Percentiles rank a stretch among this genome's conserved stretches.
Conservation (phyloP, 768 basidiomycete species). For the Termitomyces heimii region DNA sequence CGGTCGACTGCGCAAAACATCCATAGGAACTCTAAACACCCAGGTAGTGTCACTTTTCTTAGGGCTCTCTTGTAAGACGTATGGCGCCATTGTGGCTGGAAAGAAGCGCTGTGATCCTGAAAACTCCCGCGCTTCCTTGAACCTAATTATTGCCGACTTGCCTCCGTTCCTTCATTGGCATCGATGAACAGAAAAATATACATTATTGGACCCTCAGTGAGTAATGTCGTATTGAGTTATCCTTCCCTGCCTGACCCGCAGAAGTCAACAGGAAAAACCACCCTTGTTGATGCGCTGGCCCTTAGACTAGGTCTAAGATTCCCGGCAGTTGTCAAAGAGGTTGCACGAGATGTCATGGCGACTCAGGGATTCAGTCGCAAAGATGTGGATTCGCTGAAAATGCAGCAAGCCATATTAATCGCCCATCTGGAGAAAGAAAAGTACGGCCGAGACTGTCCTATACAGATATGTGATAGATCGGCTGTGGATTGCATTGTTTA, state of each 20-base stretch:
- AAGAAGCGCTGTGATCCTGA: constrained; percentile 8
- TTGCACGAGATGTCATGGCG: constrained; percentile 54
- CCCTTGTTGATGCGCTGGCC: constrained; percentile 49
- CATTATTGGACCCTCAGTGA: constrained; percentile 49
- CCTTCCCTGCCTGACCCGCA: neutral
- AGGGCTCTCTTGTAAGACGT: constrained; percentile 34
- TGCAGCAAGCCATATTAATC: constrained; percentile 60
- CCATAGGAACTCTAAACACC: constrained; percentile 35
- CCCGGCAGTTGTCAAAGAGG: constrained; percentile 48
- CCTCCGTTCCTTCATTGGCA: neutral
- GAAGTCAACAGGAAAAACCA: constrained; percentile 66
- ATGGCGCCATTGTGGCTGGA: constrained; percentile 25
- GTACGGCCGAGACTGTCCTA: constrained; percentile 14
- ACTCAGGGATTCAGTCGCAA: constrained; percentile 45
- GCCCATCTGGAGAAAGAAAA: constrained; percentile 46
- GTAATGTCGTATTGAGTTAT: constrained; percentile 3
- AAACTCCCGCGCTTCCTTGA: constrained; percentile 12
- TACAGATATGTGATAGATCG: constrained; percentile 58
- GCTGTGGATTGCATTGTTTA: constrained; percentile 63
- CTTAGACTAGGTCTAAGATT: constrained; percentile 30
- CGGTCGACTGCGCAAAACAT: constrained; percentile 21
- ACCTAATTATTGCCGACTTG: constrained; percentile 1
- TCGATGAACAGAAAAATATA: constrained; percentile 26
- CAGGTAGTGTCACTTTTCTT: constrained; percentile 46
- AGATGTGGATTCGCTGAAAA: constrained; percentile 43